Evolutionary conservation across 225 moss, liverwort and hornwort genomes (phyloP), one percentile per base, ranked within the genome.

Genomic region (Physcomitrium patens): DNA sequence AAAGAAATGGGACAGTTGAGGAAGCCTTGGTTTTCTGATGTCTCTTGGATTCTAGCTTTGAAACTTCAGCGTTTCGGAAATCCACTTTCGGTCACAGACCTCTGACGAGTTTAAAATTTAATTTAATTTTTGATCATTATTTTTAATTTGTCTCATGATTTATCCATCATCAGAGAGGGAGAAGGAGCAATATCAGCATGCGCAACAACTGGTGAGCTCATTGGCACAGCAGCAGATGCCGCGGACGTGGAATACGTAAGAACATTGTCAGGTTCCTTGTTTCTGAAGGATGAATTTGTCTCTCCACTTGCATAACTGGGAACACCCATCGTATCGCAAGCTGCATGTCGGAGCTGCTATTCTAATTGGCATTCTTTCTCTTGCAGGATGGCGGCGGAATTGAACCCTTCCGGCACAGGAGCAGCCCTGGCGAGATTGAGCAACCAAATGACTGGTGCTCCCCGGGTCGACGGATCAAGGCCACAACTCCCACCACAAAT

Each of bases 111-210:
- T 37, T n/a, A n/a, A n/a, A n/a, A n/a, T n/a, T n/a, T n/a, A n/a
- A n/a, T n/a, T 37, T 37, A 0, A 37, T 37, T 37, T 4, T 37
- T 37, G 7, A 4, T 37, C 7, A n/a, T 4, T 4, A 0, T 37
- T 37, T 37, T 1, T 1, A 37, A 37, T 37, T 37, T 37, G 5
- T 1, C 31, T 7, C 31, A 37, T 37, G 31, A 37, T 37, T 37
- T 37, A 37, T 37, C 31, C 31, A 37, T 37, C 31, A 37, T 37
- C 11, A 80, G 76, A 81, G 12, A 9, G 78, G 0, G 81, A 84
- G 46, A 75, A 59, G 0, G 81, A 84, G 17, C 78, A 78, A 0
- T 37, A 27, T 2, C 45, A 63, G 0, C 81, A 78, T 2, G 84
- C 81, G 0, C 77, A 74, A 0, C 27, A 78, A 5, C 31, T 81